A percentile compares a stretch with the other conserved stretches of the same genome.
Evolutionary conservation across 2,329 filamentous ascomycete genomes (phyloP).

Genomic region (Apiospora rasikravindrae): DNA sequence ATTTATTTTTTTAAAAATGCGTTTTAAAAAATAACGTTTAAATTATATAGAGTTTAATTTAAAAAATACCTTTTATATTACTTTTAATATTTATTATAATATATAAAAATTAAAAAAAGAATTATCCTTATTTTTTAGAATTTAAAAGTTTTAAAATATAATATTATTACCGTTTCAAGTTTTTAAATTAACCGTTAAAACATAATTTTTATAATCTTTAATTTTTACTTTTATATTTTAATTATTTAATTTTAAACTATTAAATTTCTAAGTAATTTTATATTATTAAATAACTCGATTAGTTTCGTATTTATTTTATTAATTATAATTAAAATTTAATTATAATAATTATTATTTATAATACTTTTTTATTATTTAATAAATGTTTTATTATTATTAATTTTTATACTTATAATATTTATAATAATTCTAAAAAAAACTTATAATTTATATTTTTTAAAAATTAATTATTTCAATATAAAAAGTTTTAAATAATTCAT

Average conservation of each 20-base stretch:
- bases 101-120: not conserved
- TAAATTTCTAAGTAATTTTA: not conserved
- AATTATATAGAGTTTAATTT: too few species aligned
- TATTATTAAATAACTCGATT: not conserved
- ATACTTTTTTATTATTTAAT: not conserved
- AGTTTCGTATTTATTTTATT: not conserved
- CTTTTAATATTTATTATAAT: not conserved
- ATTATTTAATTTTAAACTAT: not conserved
- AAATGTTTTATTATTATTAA: not conserved
- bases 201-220: not conserved
- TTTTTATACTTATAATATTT: not conserved
- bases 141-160: not conserved
- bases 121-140: not conserved
- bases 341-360: not conserved
- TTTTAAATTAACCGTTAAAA: not conserved
- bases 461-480: not conserved
- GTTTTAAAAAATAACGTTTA: too few species aligned
- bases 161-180: not conserved
- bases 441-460: not conserved
- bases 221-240: not conserved
- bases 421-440: not conserved
- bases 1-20: not conserved
- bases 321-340: not conserved
- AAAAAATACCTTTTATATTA: not conserved
- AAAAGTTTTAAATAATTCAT: accelerated